Evolutionary conservation across 2,329 filamentous ascomycete species (phyloP), one percentile per base, ranked within the genome.

Genomic region (Dactylellina sp.): DNA sequence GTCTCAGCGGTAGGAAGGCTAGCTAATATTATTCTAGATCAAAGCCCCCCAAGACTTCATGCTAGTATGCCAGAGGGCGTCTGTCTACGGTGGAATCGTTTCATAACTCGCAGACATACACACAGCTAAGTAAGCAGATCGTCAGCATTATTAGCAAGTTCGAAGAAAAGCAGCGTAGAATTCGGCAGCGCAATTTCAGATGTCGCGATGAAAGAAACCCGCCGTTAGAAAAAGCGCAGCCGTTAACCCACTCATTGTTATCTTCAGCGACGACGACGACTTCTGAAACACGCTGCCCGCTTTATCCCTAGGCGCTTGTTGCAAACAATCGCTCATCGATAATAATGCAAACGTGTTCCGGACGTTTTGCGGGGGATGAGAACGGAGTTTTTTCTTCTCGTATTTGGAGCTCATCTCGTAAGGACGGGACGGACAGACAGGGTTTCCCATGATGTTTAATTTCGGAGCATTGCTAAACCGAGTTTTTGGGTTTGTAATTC

Each of bases 281-380:
- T 22, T 70, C 57, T 71, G 65, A 71, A 71, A 71, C 65, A 20
- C 32, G 20, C 37, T 44, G 42, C 28, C 53, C 60, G 60, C 42
- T 53, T 62, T 39, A 16, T 25, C 40, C 40, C 55, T 60, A 39
- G 62, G 70, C 70, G 70, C 61, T 74, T 74, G 70, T 74, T 74
- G 66, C 70, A 74, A 44, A 62, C 55, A 46, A 62, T 65, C 68
- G 59, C 59, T 53, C 59, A 44, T 60, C 50, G 60, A 65, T 46
- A 59, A n/a, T n/a, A 32, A 60, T 66, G 70, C 61, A 40, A 66
- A 70, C 22, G 20, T 1, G 47, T 40, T 70, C 53, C 50, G 53
- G 46, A 32, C 46, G 9, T 28, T 66, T n/a, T 5, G n/a, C 6
- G 53, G 40, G 62, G 53, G 42, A 37, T 56, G 55, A 37, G 40